These are phyloP conservation scores for Panicum miliaceum DNA, from an alignment of 176 grass and related monocot species.

Conservation along the genomic window DNA sequence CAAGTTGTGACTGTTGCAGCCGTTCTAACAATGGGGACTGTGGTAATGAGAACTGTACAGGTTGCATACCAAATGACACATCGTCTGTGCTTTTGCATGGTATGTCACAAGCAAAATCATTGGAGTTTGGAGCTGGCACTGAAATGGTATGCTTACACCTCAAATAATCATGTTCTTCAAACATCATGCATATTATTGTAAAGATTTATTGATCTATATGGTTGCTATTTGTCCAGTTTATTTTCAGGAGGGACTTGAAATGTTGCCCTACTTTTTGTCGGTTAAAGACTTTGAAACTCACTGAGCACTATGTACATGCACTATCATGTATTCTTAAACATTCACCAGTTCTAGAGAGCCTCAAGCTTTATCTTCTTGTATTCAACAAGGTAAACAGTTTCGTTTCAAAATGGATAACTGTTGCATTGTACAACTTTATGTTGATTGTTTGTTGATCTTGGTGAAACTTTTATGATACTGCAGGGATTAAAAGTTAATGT, in stretches of 20 bases:
- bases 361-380: background rate
- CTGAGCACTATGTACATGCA: background rate
- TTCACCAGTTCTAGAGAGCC: conserved; percentile 26
- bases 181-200: background rate
- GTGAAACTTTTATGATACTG: background rate
- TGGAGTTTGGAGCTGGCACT: fast-evolving
- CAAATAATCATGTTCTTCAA: background rate
- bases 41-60: background rate
- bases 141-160: background rate
- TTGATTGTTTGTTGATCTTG: background rate
- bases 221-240: background rate
- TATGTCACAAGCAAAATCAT: background rate
- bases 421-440: background rate
- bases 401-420: background rate
- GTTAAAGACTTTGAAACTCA: background rate
- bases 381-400: background rate
- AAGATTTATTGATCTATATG: background rate
- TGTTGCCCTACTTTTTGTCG: conserved; percentile 18
- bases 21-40: background rate
- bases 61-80: background rate
- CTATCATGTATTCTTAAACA: conserved; percentile 33
- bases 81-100: background rate
- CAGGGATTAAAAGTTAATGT: background rate
- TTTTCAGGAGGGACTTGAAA: conserved; percentile 15
- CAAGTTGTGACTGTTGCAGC: background rate